Base-by-base conservation (phyloP, 805 yeast genomes). In the Candida boleticola region DNA sequence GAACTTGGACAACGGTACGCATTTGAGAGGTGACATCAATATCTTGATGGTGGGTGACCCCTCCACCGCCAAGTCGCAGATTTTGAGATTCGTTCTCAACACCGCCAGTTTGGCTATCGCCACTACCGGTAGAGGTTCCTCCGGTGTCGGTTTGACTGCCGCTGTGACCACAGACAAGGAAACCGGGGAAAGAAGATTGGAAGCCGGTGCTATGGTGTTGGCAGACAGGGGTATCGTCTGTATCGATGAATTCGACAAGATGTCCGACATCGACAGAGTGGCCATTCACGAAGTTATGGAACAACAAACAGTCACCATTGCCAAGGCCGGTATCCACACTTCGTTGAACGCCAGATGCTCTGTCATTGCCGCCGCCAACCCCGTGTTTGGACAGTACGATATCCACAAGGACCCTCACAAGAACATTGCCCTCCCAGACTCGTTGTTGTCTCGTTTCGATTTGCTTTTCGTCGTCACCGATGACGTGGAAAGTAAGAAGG, bases 281-380 rank as follows among this genome's bases (percentile, higher is more conserved):
- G 98, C 98, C 1, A 93, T 93, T 57, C 99, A 93, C 66, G 99
- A 93, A 76, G 99, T 93, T 38, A 93, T 93, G 99, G 99, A 93
- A 71, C 99, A 93, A 68, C 99, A 93, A 64, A 93, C 99, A 0
- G 97, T 92, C 22, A 90, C 98, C 2, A 90, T 92, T 57, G 96
- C 98, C 40, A 92, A 92, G 63, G 99, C 98, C 4, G 99, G 99
- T 49, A 92, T 92, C 55, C 97, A 92, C 63, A 90, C 98, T 2
- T 85, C 98, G 4, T 75, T 92, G 52, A 92, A 92, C 60, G 98
- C 99, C 11, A 80, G 99, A 56, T 92, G 98, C 69, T 85, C 96
- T 22, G 98, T 92, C 14, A 79, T 92, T 51, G 98, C 98, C 1
- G 99, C 99, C 26, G 99, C 99, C 5, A 92, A 92, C 62, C 99